Percentiles rank a stretch among this genome's conserved stretches.
Conservation (phyloP, 1,284 basidiomycete genomes). For the Polyporus tsugae region DNA sequence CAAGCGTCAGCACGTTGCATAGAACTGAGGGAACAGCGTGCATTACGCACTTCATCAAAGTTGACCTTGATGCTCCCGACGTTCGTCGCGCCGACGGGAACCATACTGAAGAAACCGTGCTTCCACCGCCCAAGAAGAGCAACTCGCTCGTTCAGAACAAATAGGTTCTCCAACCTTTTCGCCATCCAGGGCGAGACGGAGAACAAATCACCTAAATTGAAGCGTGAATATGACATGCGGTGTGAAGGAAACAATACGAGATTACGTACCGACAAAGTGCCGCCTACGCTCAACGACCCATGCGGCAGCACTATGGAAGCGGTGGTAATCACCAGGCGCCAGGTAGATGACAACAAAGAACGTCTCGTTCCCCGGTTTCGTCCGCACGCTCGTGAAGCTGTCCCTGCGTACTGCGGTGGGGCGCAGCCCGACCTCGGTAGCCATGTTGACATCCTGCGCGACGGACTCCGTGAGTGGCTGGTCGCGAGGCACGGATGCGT, state of each 20-base stretch:
- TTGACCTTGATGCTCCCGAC: conserved; percentile 97
- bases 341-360: conserved; percentile 98
- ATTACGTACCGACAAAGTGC: conserved; percentile 85
- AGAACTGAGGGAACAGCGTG: neutral
- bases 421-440: conserved; percentile 69
- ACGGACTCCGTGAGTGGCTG: conserved; percentile 61
- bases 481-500: conserved; percentile 70
- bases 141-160: conserved; percentile 97
- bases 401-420: conserved; percentile 50
- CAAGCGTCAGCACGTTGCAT: neutral
- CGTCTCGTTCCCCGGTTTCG: conserved; percentile 80
- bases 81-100: conserved; percentile 98
- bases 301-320: conserved; percentile 94
- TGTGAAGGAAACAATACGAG: neutral
- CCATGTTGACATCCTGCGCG: conserved; percentile 73
- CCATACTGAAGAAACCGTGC: conserved; percentile 97
- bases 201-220: conserved; percentile 83
- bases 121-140: conserved; percentile 96
- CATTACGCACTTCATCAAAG: conserved; percentile 83
- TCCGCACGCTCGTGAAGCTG: conserved; percentile 52
- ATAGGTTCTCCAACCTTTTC: conserved; percentile 90
- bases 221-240: neutral
- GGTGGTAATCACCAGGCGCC: conserved; percentile 98
- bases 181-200: conserved; percentile 98
- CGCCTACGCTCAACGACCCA: conserved; percentile 98